These are phyloP conservation scores for Leonotis leonurus DNA, from an alignment of 257 asterid genomes.

Conservation along the genomic window DNA sequence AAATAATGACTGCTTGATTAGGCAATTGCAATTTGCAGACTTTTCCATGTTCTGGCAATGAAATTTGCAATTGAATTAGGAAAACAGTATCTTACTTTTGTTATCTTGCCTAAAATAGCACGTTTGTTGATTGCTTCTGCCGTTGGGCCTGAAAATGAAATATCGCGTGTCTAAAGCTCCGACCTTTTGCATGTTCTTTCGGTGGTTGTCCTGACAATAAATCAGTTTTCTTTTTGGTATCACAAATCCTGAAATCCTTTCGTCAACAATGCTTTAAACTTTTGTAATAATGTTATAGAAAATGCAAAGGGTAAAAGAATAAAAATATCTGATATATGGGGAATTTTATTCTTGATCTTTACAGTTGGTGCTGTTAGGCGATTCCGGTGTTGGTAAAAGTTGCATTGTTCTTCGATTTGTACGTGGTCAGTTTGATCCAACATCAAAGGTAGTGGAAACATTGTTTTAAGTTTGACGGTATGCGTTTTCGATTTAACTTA, in stretches of 20 bases:
- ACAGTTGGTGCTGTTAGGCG: constrained; percentile 93
- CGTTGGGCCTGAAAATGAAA: neutral
- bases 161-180: neutral
- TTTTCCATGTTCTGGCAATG: neutral
- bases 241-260: neutral
- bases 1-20: neutral
- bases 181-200: neutral
- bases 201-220: neutral
- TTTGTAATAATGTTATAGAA: neutral
- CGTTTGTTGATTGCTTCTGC: neutral
- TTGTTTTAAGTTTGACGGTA: neutral
- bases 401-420: constrained; percentile 98
- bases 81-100: neutral
- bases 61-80: neutral
- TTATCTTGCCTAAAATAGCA: neutral
- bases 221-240: neutral
- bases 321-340: neutral
- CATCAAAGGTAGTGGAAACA: constrained; percentile 62
- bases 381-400: constrained; percentile 98
- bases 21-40: too few relatives aligned
- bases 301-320: neutral
- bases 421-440: constrained; percentile 97
- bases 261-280: neutral
- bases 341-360: constrained; percentile 16
- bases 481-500: neutral